Evolutionary conservation across 768 basidiomycete species (phyloP).

Genomic region (Lentinula edodes): DNA sequence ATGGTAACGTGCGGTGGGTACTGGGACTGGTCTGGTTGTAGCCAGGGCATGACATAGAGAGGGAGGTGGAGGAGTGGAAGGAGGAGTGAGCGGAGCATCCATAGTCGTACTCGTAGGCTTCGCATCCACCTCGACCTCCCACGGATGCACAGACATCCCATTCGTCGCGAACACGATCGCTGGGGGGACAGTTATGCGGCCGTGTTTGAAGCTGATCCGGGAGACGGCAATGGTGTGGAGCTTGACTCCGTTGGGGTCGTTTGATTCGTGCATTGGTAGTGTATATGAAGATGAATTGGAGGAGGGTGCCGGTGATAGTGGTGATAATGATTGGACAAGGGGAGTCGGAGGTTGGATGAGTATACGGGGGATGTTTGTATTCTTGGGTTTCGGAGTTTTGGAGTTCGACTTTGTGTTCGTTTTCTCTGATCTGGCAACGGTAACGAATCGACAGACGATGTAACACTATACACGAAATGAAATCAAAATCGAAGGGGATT

Average conservation of each 20-base stretch:
- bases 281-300: not conserved
- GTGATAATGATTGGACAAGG: too few relatives aligned
- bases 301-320: too few relatives aligned
- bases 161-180: conserved; percentile 52
- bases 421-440: conserved; percentile 19
- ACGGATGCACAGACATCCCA: conserved; percentile 38
- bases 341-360: not conserved
- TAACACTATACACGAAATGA: conserved; percentile 27
- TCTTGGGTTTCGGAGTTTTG: too few relatives aligned
- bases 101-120: not conserved
- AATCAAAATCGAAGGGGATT: too few relatives aligned
- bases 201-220: conserved; percentile 63
- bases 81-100: not conserved
- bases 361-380: not conserved
- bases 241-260: conserved; percentile 48
- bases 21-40: too few relatives aligned
- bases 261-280: conserved; percentile 9
- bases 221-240: conserved; percentile 63
- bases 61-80: too few relatives aligned
- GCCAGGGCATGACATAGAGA: too few relatives aligned
- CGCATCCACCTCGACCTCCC: not conserved
- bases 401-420: not conserved
- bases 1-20: too few relatives aligned
- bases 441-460: conserved; percentile 39
- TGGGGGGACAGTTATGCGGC: conserved; percentile 71